A percentile compares a stretch with the other conserved stretches of the same genome.
phyloP scores from a whole-genome alignment of 176 grass and related monocot genomes.

The Carex scoparia region DNA sequence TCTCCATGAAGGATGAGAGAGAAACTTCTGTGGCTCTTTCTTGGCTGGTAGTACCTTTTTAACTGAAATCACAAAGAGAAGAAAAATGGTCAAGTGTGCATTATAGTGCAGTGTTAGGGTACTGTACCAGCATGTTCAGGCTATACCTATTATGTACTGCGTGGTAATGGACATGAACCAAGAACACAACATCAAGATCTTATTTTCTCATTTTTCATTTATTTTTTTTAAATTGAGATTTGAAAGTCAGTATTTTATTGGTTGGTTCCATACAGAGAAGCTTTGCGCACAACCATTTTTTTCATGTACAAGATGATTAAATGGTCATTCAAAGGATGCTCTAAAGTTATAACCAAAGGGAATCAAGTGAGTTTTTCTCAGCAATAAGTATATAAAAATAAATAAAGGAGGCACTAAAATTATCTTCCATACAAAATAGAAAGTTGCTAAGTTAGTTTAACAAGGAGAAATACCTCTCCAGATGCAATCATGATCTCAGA shows the following conservation, averaged over 20 bases:
- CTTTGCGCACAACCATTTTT: neutral
- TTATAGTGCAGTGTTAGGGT: neutral
- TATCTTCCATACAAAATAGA: conserved; percentile 1
- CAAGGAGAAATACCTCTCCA: conserved; percentile 48
- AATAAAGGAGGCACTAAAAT: neutral
- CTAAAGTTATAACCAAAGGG: neutral
- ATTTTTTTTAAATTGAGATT: neutral
- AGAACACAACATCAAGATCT: neutral
- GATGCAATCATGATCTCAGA: conserved; percentile 61
- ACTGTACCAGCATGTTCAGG: neutral
- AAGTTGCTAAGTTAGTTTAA: neutral
- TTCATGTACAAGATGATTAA: neutral
- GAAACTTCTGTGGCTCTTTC: conserved; percentile 41
- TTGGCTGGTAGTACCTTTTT: conserved; percentile 66
- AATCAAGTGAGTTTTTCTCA: neutral
- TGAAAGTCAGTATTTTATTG: neutral
- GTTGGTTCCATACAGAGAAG: neutral
- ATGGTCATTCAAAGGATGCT: neutral
- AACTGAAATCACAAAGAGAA: conserved; percentile 34
- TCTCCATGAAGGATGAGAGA: conserved; percentile 53
- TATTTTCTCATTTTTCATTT: neutral
- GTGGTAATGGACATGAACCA: neutral
- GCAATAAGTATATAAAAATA: neutral
- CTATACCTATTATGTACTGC: neutral
- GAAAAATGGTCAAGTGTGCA: neutral